Conservation (phyloP, 176 grass and related monocot species). For the Coix lacrymajobi region DNA sequence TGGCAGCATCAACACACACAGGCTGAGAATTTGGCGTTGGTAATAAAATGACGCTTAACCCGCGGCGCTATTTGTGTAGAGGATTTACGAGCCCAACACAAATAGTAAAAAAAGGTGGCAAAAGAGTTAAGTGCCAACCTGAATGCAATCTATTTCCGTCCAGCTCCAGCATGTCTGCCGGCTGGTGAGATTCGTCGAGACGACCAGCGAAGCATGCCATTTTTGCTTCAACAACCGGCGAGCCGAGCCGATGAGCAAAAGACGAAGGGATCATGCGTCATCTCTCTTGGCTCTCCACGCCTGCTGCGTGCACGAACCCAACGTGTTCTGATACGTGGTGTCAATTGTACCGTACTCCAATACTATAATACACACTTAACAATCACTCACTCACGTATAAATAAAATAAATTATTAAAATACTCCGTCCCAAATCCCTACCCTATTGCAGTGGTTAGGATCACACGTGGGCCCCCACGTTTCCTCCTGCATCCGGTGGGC, state of each 20-base stretch:
- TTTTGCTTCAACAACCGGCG: no score
- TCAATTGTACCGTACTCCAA: no score
- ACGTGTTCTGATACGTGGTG: neutral
- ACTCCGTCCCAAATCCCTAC: neutral
- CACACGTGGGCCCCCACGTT: neutral
- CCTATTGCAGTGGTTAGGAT: neutral
- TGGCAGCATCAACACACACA: no score
- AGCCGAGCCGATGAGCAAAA: neutral
- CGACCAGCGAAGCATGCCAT: neutral
- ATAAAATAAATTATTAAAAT: neutral
- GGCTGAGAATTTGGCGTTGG: no score
- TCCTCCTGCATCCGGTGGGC: neutral
- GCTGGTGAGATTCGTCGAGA: neutral
- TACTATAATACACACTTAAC: no score
- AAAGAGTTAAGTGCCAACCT: neutral
- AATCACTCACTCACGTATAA: no score
- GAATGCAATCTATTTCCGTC: neutral
- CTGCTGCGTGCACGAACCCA: neutral
- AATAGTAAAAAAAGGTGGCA: neutral
- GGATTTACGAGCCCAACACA: neutral
- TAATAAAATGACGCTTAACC: no score
- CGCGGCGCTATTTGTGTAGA: neutral
- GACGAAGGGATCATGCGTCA: neutral
- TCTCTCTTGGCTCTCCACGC: neutral
- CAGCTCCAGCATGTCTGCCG: neutral